Conservation (phyloP, 2,329 filamentous ascomycete genomes). For the Amylocarpus encephaloides region DNA sequence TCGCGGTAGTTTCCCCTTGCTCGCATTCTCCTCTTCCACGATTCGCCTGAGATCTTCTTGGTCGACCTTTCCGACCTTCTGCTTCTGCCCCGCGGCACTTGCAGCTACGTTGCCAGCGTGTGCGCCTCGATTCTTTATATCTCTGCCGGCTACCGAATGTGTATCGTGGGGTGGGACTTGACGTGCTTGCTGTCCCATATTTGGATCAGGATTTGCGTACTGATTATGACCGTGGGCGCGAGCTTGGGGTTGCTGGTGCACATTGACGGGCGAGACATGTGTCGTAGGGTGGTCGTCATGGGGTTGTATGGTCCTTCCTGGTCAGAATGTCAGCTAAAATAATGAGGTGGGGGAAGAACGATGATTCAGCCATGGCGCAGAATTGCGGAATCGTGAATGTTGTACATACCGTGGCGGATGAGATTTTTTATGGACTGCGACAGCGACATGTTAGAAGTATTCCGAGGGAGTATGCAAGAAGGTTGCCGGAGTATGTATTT, state of each 20-base stretch:
- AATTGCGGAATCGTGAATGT: slow-evolving; percentile 1
- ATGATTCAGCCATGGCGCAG: not conserved
- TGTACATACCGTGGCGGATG: slow-evolving; percentile 72
- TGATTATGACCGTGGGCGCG: slow-evolving; percentile 35
- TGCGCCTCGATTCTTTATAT: slow-evolving; percentile 60
- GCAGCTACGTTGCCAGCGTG: slow-evolving; percentile 62
- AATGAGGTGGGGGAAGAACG: slow-evolving; percentile 4
- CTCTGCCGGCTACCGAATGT: slow-evolving; percentile 55
- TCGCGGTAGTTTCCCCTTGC: slow-evolving; percentile 74
- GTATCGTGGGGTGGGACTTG: slow-evolving; percentile 45
- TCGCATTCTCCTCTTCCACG: slow-evolving; percentile 86
- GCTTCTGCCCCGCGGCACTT: slow-evolving; percentile 56
- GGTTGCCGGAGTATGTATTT: no score
- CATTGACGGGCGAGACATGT: slow-evolving; percentile 45
- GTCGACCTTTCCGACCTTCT: slow-evolving; percentile 36
- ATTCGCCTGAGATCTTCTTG: slow-evolving; percentile 75
- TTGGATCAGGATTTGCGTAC: slow-evolving; percentile 52
- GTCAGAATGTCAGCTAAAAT: slow-evolving; percentile 45
- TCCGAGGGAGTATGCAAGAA: not conserved
- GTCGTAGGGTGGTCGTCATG: slow-evolving; percentile 50
- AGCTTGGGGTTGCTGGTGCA: slow-evolving; percentile 44
- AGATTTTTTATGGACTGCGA: slow-evolving; percentile 98
- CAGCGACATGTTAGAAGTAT: slow-evolving; percentile 31
- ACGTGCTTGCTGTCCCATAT: slow-evolving; percentile 50
- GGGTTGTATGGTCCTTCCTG: slow-evolving; percentile 64